Conservation (phyloP, 2,329 filamentous ascomycete species). For the Ploettnerulaceae sp. region DNA sequence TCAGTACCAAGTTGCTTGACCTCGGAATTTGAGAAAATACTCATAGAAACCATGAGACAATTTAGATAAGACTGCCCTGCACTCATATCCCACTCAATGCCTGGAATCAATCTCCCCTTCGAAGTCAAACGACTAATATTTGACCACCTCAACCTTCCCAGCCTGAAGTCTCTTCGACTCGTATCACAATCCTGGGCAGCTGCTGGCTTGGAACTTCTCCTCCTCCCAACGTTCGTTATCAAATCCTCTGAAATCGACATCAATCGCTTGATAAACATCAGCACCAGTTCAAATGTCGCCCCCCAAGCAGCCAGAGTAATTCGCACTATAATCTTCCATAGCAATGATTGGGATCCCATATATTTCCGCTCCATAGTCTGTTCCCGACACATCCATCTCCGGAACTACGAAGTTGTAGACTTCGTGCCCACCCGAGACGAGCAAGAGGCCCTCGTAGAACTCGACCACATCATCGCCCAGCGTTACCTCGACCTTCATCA, state of each 20-base stretch:
- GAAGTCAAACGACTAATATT: conserved; percentile 20
- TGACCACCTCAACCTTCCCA: conserved; percentile 11
- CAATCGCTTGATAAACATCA: conserved; percentile 12
- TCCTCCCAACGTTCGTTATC: conserved; percentile 44
- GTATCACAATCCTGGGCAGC: conserved; percentile 16
- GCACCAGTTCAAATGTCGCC: conserved; percentile 4
- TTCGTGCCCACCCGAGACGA: conserved; percentile 17
- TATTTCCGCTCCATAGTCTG: conserved; percentile 18
- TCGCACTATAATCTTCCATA: conserved; percentile 11
- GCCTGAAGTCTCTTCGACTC: conserved; percentile 13
- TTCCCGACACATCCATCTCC: conserved; percentile 12
- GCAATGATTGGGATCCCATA: conserved; percentile 15
- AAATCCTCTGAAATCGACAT: conserved; percentile 43
- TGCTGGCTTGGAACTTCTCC: conserved; percentile 16
- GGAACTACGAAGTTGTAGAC: conserved; percentile 5
- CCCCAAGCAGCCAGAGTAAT: conserved; percentile 14
- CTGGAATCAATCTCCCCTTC: conserved; percentile 11
- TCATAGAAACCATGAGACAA: too few species aligned
- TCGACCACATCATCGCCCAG: conserved; percentile 14
- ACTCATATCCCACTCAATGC: too few species aligned
- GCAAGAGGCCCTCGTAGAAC: conserved; percentile 15
- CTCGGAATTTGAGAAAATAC: too few species aligned
- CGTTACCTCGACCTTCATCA: conserved; percentile 6
- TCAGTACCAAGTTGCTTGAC: too few species aligned
- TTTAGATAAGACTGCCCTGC: too few species aligned